A percentile compares a stretch with the other conserved stretches of the same genome.
Evolutionary conservation across 495 filamentous ascomycete species (phyloP).

Genomic region (Penicillium diatomitis): DNA sequence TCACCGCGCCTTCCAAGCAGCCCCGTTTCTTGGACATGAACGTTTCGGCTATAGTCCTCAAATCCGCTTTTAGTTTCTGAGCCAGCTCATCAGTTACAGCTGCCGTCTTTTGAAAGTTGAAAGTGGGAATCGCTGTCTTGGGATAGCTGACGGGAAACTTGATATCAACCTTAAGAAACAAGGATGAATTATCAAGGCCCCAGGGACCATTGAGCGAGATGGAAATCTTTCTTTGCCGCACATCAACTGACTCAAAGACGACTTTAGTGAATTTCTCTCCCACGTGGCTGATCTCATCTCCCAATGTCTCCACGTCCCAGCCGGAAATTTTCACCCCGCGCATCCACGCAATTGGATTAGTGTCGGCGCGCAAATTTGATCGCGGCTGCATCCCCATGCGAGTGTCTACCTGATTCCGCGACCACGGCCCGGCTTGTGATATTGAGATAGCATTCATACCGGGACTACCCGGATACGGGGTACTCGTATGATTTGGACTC

Average conservation of each 20-base stretch:
- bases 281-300: conserved; percentile 80
- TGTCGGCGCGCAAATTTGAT: conserved; percentile 43
- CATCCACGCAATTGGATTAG: conserved; percentile 89
- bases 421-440: conserved; percentile 33
- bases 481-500: conserved; percentile 12
- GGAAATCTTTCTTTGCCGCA: conserved; percentile 58
- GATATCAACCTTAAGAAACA: conserved; percentile 71
- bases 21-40: conserved; percentile 62
- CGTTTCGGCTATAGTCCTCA: conserved; percentile 59
- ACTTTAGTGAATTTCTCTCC: conserved; percentile 77
- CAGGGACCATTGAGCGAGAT: conserved; percentile 84
- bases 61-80: conserved; percentile 52
- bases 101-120: conserved; percentile 67
- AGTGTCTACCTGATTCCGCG: conserved; percentile 38
- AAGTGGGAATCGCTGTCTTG: conserved; percentile 50
- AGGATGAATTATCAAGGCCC: conserved; percentile 58
- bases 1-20: conserved; percentile 73
- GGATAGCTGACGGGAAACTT: conserved; percentile 77
- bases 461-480: conserved; percentile 20
- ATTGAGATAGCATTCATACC: conserved; percentile 46
- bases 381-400: conserved; percentile 58
- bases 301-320: conserved; percentile 74
- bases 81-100: conserved; percentile 63
- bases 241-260: conserved; percentile 75
- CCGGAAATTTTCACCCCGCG: conserved; percentile 74